Evolutionary conservation across 805 yeast species (phyloP).

Genomic region (Hanseniaspora mollemarum): DNA sequence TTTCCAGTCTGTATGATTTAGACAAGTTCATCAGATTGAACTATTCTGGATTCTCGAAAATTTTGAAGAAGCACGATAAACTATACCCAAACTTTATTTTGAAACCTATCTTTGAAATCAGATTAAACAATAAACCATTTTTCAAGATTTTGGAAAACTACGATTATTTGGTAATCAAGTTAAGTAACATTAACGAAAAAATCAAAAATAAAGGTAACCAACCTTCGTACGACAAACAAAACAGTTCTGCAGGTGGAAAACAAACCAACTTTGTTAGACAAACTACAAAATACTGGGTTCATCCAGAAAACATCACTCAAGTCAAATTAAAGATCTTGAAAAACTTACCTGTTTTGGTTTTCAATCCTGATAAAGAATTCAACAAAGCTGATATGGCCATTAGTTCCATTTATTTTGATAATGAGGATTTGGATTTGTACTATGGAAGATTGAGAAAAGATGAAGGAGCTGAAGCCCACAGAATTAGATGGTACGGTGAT

Average conservation of each 20-base stretch:
- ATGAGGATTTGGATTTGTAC: constrained; percentile 76
- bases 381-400: constrained; percentile 91
- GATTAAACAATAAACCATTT: constrained; percentile 88
- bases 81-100: constrained; percentile 57
- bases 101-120: constrained; percentile 84
- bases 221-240: constrained; percentile 59
- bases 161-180: constrained; percentile 76
- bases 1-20: constrained; percentile 94
- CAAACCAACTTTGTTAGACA: constrained; percentile 98
- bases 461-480: constrained; percentile 97
- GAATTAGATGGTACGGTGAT: constrained; percentile 98
- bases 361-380: constrained; percentile 90
- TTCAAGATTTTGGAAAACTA: constrained; percentile 71
- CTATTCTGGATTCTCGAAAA: constrained; percentile 94
- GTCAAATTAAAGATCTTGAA: constrained; percentile 82
- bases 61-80: constrained; percentile 93
- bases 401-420: constrained; percentile 92
- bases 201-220: constrained; percentile 96
- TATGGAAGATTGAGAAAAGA: constrained; percentile 89
- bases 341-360: constrained; percentile 92
- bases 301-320: constrained; percentile 95
- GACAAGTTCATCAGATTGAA: constrained; percentile 88
- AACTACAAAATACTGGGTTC: constrained; percentile 98
- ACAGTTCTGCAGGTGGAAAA: constrained; percentile 88
- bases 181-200: constrained; percentile 78